Evolutionary conservation across 2,329 filamentous ascomycete species (phyloP), one percentile per base, ranked within the genome.

Genomic region (Penicillium sp.): DNA sequence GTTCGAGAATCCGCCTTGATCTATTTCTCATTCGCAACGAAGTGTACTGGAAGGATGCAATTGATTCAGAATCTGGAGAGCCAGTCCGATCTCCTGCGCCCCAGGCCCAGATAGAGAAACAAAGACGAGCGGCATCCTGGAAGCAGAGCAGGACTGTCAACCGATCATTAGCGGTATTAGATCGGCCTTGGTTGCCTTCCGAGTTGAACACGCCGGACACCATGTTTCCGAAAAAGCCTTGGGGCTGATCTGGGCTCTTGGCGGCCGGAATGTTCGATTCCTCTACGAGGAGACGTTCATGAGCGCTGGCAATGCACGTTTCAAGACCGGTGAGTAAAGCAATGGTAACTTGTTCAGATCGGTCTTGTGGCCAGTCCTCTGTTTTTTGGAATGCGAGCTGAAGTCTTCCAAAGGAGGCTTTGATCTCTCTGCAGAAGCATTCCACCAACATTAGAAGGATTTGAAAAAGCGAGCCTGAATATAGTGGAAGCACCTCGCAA

Each of bases 71-170:
- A 68, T 96, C 89, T 52, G 88, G 84, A 22, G 77, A 57, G 18
- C 66, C 66, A 46, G 57, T 66, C 46, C 67, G 66, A 56, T 70
- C 81, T 76, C 65, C 88, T 6, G 89, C 83, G 14, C 83, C 90
- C 93, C 94, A 99, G 0, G 90, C 89, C 94, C 95, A 99, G 50
- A 99, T 96, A 12, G 82, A 85, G 70, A 96, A 95, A 73, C 92
- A 96, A 48, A 96, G 89, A 23, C 91, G 86, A 55, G 97, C 90
- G 1, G 92, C 91, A 71, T 99, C 95, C 72, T 97, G 93, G 70
- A 99, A 96, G 11, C 92, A 95, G n/a, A 99, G 81, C 42, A 97
- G 81, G 20, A 99, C 93, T 0, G 94, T 97, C 22, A 99, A 81
- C 44, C 93, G 85, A 65, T 94, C 93, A 67, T 97, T 99, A 8